A percentile compares a stretch with the other conserved stretches of the same genome.
These are phyloP conservation scores for Diaporthe helianthi DNA, from an alignment of 2,329 filamentous ascomycete species.

Conservation along the genomic window DNA sequence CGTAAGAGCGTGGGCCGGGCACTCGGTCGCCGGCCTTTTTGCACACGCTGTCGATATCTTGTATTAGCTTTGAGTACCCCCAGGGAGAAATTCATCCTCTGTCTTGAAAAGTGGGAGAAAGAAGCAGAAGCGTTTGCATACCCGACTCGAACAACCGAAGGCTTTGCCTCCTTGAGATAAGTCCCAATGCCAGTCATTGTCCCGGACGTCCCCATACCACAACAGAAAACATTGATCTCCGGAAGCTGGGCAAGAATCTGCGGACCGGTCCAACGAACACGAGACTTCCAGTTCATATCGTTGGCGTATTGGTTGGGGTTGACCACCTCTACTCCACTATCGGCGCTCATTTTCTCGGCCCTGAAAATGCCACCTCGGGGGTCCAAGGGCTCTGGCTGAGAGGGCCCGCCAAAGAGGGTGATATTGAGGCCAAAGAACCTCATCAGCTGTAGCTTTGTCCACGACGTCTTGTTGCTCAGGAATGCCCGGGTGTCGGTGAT, in stretches of 20 bases:
- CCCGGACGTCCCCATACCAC: slow-evolving; percentile 7
- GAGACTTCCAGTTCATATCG: neutral
- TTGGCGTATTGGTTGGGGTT: slow-evolving; percentile 11
- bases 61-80: neutral
- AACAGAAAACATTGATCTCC: neutral
- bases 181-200: neutral
- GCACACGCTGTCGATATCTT: neutral
- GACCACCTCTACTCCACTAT: neutral
- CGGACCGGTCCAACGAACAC: neutral
- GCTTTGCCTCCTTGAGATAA: neutral
- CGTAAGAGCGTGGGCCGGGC: neutral
- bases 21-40: neutral
- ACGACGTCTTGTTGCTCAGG: neutral
- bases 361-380: neutral
- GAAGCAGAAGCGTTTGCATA: neutral
- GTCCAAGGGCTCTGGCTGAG: neutral
- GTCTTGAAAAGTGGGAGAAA: neutral
- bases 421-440: neutral
- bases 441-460: slow-evolving; percentile 4
- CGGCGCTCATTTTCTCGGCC: neutral
- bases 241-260: neutral
- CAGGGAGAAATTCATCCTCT: neutral
- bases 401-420: neutral
- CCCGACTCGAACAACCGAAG: neutral
- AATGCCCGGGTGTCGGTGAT: neutral